Percentiles rank a stretch among this genome's conserved stretches.
These are phyloP conservation scores for Xylariaceae sp. DNA, from an alignment of 2,329 filamentous ascomycete species.

Conservation along the genomic window DNA sequence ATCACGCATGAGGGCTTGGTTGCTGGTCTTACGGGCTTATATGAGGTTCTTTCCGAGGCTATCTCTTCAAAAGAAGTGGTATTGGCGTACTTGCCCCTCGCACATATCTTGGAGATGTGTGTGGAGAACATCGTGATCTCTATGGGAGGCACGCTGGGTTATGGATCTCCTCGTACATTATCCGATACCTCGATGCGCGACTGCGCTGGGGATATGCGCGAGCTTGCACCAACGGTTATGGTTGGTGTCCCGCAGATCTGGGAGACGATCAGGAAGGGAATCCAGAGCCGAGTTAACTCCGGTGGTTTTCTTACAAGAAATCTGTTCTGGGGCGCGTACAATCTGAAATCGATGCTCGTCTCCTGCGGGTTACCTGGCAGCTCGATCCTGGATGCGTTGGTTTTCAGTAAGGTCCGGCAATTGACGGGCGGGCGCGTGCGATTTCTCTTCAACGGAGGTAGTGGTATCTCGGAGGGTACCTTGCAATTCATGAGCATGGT, in stretches of 20 bases:
- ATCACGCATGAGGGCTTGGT: slow-evolving; percentile 77
- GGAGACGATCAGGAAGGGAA: slow-evolving; percentile 96
- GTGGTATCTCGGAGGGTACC: slow-evolving; percentile 82
- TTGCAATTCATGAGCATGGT: slow-evolving; percentile 88
- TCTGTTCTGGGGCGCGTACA: slow-evolving; percentile 69
- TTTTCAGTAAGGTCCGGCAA: slow-evolving; percentile 89
- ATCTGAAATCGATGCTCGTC: slow-evolving; percentile 57
- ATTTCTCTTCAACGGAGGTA: slow-evolving; percentile 91
- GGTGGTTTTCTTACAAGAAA: slow-evolving; percentile 66
- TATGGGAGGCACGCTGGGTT: slow-evolving; percentile 88
- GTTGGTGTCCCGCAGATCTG: slow-evolving; percentile 95
- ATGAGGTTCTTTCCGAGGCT: slow-evolving; percentile 70
- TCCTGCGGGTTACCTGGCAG: slow-evolving; percentile 59
- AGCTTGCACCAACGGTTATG: slow-evolving; percentile 83
- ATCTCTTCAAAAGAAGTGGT: slow-evolving; percentile 74
- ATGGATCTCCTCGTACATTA: slow-evolving; percentile 85
- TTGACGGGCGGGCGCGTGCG: slow-evolving; percentile 84
- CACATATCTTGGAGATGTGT: slow-evolving; percentile 94
- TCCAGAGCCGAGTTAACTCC: slow-evolving; percentile 71
- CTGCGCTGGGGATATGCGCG: slow-evolving; percentile 88
- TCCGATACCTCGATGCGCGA: slow-evolving; percentile 83
- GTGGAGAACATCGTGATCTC: slow-evolving; percentile 89
- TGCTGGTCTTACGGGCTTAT: slow-evolving; percentile 78
- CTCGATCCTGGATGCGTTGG: slow-evolving; percentile 69
- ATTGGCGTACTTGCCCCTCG: slow-evolving; percentile 86